Conservation (phyloP, 225 moss, liverwort and hornwort species). For the Marchantia paleacea region DNA sequence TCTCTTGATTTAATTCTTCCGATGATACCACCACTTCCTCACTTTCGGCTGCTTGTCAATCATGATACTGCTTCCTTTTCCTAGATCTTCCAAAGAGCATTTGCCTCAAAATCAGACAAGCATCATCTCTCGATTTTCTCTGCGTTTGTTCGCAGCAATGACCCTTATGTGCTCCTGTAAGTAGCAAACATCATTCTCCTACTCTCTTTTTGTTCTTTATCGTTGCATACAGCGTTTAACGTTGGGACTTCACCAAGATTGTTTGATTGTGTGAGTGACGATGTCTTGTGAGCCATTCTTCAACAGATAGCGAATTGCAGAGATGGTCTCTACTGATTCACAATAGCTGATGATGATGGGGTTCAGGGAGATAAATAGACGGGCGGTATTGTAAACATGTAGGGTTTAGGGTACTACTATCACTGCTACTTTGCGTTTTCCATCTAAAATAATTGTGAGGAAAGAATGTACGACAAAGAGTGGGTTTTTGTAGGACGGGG, state of each 20-base stretch:
- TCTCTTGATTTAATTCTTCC: conserved; percentile 29
- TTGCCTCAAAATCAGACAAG: conserved; percentile 23
- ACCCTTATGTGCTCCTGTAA: conserved; percentile 30
- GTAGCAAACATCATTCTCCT: conserved; percentile 21
- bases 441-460: conserved; percentile 7
- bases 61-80: conserved; percentile 29
- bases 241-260: conserved; percentile 6
- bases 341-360: conserved; percentile 6
- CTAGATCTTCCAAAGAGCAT: conserved; percentile 28
- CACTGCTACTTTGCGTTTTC: conserved; percentile 1
- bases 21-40: conserved; percentile 20
- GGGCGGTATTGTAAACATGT: conserved; percentile 23
- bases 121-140: conserved; percentile 29
- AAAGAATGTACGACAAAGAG: conserved; percentile 24
- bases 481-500: conserved; percentile 17
- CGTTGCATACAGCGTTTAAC: conserved; percentile 13
- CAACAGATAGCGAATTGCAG: conserved; percentile 7
- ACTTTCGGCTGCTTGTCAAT: conserved; percentile 28
- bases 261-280: conserved; percentile 20
- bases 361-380: conserved; percentile 14
- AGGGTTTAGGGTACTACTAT: conserved; percentile 22
- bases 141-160: conserved; percentile 27
- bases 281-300: conserved; percentile 10
- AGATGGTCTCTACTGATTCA: conserved; percentile 14
- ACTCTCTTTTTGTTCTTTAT: conserved; percentile 2